Evolutionary conservation across 2,329 filamentous ascomycete species (phyloP).

Genomic region (Beauveria rudraprayagi): DNA sequence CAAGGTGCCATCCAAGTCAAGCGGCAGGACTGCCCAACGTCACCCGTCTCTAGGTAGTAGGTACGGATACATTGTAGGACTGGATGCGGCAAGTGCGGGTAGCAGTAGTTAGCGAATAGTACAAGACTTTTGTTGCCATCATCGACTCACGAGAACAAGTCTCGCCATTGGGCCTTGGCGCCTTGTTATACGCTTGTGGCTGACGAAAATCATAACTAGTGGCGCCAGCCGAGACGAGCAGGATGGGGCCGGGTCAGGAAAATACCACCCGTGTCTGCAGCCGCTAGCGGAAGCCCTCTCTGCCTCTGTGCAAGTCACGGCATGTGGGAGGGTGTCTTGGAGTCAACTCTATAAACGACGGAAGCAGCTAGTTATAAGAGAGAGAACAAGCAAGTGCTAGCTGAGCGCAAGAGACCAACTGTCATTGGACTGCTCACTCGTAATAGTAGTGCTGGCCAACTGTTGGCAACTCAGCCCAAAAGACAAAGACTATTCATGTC

Average conservation of each 20-base stretch:
- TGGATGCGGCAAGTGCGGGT: neutral
- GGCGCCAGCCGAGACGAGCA: neutral
- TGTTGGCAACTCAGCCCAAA: no score
- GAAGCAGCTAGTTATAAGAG: neutral
- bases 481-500: no score
- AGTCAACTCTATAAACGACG: neutral
- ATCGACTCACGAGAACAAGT: no score
- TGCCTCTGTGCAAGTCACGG: neutral
- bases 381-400: neutral
- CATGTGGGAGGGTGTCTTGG: neutral
- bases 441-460: no score
- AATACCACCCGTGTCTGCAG: neutral
- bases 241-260: neutral
- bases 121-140: no score
- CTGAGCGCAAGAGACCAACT: no score
- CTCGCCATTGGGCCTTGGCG: neutral
- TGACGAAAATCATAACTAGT: neutral
- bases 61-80: neutral
- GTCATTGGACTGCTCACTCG: no score
- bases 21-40: neutral
- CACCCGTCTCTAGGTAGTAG: neutral
- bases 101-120: no score
- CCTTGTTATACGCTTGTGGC: slow-evolving; percentile 4
- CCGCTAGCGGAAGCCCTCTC: no score
- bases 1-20: neutral